Evolutionary conservation across 306 rosid genomes (phyloP).

Genomic region (Cicer chorassanicum): DNA sequence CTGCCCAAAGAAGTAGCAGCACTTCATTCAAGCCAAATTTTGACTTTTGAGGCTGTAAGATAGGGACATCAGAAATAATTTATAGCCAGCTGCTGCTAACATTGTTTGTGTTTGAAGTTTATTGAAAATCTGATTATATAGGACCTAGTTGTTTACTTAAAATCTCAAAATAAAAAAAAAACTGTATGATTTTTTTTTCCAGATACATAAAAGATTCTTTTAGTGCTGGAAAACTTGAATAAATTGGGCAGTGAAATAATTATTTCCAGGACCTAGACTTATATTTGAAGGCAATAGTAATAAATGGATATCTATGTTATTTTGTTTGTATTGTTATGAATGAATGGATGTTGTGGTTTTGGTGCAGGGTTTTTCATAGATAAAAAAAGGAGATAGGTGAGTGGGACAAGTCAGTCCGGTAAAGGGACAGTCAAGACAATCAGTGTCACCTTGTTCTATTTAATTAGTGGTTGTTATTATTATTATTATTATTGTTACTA

Average conservation of each 20-base stretch:
- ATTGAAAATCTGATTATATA: slow-evolving; percentile 23
- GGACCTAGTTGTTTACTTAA: neutral
- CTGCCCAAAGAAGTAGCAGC: neutral
- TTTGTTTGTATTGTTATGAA: neutral
- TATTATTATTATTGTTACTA: neutral
- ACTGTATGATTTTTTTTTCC: neutral
- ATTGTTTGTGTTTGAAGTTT: neutral
- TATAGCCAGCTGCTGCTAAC: neutral
- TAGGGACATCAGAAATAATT: slow-evolving; percentile 18
- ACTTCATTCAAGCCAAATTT: slow-evolving; percentile 22
- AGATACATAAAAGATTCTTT: neutral
- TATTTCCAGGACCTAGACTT: neutral
- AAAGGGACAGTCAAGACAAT: slow-evolving; percentile 32
- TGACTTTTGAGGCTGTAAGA: slow-evolving; percentile 36
- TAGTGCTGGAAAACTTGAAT: neutral
- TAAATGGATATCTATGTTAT: neutral
- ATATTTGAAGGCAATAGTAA: neutral
- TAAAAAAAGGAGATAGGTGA: neutral
- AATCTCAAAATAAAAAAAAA: neutral
- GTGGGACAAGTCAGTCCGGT: too few species aligned
- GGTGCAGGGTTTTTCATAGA: slow-evolving; percentile 43
- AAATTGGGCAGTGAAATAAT: neutral
- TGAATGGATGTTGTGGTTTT: slow-evolving; percentile 27
- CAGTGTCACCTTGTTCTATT: slow-evolving; percentile 4
- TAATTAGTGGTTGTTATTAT: slow-evolving; percentile 26